Percentiles rank a stretch among this genome's conserved stretches.
Evolutionary conservation across 257 asterid genomes (phyloP).

Genomic region (Fraxinus excelsior): DNA sequence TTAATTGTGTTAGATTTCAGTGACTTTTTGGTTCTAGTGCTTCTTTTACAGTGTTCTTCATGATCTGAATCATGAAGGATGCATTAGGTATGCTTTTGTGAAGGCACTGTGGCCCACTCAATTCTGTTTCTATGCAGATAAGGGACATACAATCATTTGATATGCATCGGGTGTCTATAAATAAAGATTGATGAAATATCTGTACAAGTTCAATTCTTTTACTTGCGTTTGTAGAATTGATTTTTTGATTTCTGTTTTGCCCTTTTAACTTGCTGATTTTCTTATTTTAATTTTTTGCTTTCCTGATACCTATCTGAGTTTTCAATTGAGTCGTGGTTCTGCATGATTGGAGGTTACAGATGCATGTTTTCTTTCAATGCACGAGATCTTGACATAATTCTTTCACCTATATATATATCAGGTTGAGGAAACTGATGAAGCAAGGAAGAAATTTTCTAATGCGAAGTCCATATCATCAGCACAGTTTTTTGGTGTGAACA

Average conservation of each 20-base stretch:
- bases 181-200: constrained; percentile 3
- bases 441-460: constrained; percentile 93
- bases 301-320: not conserved
- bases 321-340: constrained; percentile 10
- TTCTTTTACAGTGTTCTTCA: not conserved
- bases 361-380: not conserved
- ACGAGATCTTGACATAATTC: constrained; percentile 4
- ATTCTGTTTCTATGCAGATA: not conserved
- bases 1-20: not conserved
- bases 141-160: not conserved
- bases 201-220: too few relatives aligned
- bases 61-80: not conserved
- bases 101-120: constrained; percentile 10
- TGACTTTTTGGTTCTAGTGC: not conserved
- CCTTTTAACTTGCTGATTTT: not conserved
- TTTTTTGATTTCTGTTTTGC: not conserved
- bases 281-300: not conserved
- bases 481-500: constrained; percentile 78
- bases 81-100: constrained; percentile 7
- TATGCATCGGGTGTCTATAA: not conserved
- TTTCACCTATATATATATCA: constrained; percentile 33
- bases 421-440: constrained; percentile 97
- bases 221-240: not conserved
- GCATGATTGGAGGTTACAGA: not conserved
- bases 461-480: constrained; percentile 99